These are phyloP conservation scores for Sugiyamaella novakii DNA, from an alignment of 1,139 yeast species.

Conservation along the genomic window DNA sequence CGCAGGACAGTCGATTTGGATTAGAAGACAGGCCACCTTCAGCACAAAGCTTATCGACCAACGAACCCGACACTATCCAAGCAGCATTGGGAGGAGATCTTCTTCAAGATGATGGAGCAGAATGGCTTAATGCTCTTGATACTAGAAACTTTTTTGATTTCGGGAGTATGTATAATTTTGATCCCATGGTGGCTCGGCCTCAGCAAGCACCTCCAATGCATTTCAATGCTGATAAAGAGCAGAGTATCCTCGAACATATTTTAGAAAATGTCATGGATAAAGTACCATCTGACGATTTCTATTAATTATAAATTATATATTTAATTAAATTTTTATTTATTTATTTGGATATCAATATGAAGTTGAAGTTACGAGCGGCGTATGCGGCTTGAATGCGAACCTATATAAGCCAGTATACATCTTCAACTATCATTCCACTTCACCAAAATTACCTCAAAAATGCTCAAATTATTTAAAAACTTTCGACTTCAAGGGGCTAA, in stretches of 20 bases:
- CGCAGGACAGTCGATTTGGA: slow-evolving; percentile 1
- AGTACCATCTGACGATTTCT: slow-evolving; percentile 14
- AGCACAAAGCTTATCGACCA: slow-evolving; percentile 7
- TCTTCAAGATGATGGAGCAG: slow-evolving; percentile 25
- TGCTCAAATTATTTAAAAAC: slow-evolving; percentile 18
- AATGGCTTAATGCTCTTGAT: slow-evolving; percentile 28
- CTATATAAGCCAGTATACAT: too few relatives aligned
- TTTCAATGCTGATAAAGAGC: slow-evolving; percentile 41
- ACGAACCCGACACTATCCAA: slow-evolving; percentile 2
- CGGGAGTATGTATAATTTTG: slow-evolving; percentile 15
- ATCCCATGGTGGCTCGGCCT: slow-evolving; percentile 14
- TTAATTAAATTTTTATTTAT: neutral
- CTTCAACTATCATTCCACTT: neutral
- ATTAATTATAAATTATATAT: slow-evolving; percentile 1
- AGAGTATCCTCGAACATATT: slow-evolving; percentile 83
- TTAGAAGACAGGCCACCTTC: neutral
- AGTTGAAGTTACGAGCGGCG: too few relatives aligned
- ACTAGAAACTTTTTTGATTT: slow-evolving; percentile 22
- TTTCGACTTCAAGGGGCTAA: slow-evolving; percentile 39
- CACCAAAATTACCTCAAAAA: neutral
- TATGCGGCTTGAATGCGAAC: neutral
- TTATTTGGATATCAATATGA: too few relatives aligned
- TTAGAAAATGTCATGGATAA: slow-evolving; percentile 55
- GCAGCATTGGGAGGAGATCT: slow-evolving; percentile 12
- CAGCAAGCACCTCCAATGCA: slow-evolving; percentile 14